Evolutionary conservation across 163 green algal genomes (phyloP), one percentile per base, ranked within the genome.

Genomic region (Chloromonas sp.): DNA sequence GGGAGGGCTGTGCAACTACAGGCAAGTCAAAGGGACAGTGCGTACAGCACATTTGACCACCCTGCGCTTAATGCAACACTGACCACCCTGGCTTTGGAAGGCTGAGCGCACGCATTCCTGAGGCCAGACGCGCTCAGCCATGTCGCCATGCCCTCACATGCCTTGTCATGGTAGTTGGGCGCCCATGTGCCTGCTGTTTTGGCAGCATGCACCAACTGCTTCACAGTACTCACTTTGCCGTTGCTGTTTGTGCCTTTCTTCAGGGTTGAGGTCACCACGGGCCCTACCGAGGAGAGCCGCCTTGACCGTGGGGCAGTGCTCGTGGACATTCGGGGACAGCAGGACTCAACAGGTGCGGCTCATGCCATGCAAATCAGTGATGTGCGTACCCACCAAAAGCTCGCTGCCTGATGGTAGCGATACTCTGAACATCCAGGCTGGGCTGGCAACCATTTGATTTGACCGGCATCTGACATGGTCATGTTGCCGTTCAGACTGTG

Each of bases 241-340:
- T 36, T 36, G 36, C 36, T 36, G 36, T 36, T 36, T 36, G 36
- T 36, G 36, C 36, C 66, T 74, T 74, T 15, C 5, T 74, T 5
- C 80, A 83, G 82, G 3, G 82, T 89, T 58, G 90, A 91, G 76
- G 15, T 89, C 14, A 88, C 87, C 60, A 88, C 79, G 11, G 79
- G 81, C 15, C 81, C 85, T 66, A 86, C 81, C 1, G 79, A 78
- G 1, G 87, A 92, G 15, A 87, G 87, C 57, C 77, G 82, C 3
- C 79, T 93, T 61, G 71, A 83, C 61, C 78, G 83, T 15, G 87
- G 88, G 1, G 82, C 87, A 60, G 85, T 92, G 14, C 83, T 86
- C 74, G 84, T 95, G 60, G 88, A 89, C 81, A 84, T 94, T 61
- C 86, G 87, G 70, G 90, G 90, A 11, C 58, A 58, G 1, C 58